These are phyloP conservation scores for Microdochium nivale DNA, from an alignment of 2,329 filamentous ascomycete genomes.

Conservation along the genomic window DNA sequence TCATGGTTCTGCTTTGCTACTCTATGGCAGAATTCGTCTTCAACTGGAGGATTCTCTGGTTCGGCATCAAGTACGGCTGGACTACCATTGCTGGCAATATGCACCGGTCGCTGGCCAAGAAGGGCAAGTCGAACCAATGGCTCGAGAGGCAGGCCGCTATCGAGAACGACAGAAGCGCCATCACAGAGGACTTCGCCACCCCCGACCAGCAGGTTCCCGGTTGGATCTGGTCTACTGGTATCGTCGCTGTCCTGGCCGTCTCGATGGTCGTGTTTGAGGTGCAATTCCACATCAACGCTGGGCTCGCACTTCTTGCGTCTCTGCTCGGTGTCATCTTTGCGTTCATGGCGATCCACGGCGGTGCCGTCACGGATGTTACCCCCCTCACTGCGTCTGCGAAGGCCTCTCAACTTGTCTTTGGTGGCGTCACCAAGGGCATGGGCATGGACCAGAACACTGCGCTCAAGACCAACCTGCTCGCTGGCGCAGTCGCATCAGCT, in stretches of 20 bases:
- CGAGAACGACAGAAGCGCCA: neutral
- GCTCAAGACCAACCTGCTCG: slow-evolving; percentile 39
- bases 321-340: slow-evolving; percentile 42
- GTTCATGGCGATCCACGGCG: slow-evolving; percentile 40
- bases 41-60: neutral
- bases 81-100: neutral
- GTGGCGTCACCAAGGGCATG: slow-evolving; percentile 36
- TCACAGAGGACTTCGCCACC: slow-evolving; percentile 5
- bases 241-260: slow-evolving; percentile 31
- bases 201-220: slow-evolving; percentile 30
- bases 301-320: slow-evolving; percentile 36
- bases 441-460: slow-evolving; percentile 27
- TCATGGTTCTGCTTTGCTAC: slow-evolving; percentile 2
- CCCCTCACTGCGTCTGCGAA: slow-evolving; percentile 42
- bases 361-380: slow-evolving; percentile 38
- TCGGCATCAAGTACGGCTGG: slow-evolving; percentile 1
- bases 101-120: neutral
- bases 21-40: slow-evolving; percentile 2
- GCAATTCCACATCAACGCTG: slow-evolving; percentile 36
- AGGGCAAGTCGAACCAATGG: neutral
- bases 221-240: slow-evolving; percentile 34
- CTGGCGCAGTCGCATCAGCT: slow-evolving; percentile 25
- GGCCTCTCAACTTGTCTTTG: slow-evolving; percentile 42
- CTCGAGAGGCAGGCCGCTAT: neutral
- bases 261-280: slow-evolving; percentile 33